Evolutionary conservation across 768 basidiomycete genomes (phyloP).

Genomic region (Xerocomellus chrysenteron): DNA sequence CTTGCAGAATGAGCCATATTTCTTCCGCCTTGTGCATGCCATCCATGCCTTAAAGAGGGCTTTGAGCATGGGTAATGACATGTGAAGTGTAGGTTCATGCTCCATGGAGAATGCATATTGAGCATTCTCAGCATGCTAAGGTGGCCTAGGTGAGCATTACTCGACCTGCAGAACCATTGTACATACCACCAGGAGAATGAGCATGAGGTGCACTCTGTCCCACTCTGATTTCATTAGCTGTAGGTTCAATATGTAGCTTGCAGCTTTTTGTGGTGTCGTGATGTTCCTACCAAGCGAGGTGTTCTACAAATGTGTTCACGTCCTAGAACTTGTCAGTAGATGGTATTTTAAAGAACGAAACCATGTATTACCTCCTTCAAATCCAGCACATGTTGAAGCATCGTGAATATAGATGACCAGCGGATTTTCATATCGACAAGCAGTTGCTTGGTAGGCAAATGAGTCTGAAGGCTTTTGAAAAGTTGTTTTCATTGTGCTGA

Average conservation of each 20-base stretch:
- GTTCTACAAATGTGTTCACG: background rate
- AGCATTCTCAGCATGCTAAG: background rate
- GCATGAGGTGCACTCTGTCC: background rate
- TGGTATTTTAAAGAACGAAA: too few relatives aligned
- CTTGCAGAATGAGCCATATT: too few relatives aligned
- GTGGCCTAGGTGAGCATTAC: background rate
- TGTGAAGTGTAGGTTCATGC: background rate
- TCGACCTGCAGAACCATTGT: background rate
- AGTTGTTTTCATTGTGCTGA: too few relatives aligned
- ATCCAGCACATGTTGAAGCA: too few relatives aligned
- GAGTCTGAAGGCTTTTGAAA: too few relatives aligned
- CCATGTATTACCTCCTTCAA: too few relatives aligned
- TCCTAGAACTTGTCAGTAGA: background rate
- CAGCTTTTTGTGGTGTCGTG: rapidly evolving
- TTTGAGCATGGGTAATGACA: too few relatives aligned
- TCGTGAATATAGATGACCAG: too few relatives aligned
- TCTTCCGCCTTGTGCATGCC: too few relatives aligned
- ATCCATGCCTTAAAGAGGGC: too few relatives aligned
- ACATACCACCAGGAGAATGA: background rate
- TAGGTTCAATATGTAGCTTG: background rate
- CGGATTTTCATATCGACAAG: too few relatives aligned
- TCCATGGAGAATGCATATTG: background rate
- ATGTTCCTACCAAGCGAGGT: background rate
- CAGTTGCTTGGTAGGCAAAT: too few relatives aligned
- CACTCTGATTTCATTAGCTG: background rate